Conservation (phyloP, 2,329 filamentous ascomycete genomes). For the Apiospora aurea region DNA sequence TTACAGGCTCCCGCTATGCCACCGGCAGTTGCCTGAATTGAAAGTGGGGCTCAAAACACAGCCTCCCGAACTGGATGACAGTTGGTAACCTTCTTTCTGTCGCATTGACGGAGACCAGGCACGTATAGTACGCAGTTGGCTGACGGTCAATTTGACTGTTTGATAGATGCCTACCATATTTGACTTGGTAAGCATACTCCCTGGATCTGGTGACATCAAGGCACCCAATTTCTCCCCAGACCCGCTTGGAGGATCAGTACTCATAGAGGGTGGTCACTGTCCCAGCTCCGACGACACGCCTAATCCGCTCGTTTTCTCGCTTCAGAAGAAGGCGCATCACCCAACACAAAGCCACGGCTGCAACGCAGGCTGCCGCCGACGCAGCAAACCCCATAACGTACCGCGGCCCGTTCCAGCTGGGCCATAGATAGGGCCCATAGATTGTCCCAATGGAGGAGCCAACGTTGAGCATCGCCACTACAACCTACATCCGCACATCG, state of each 20-base stretch:
- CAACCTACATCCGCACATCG: background rate
- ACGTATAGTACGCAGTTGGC: too few species aligned
- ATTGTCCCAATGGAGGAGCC: conserved; percentile 43
- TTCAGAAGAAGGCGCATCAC: conserved; percentile 17
- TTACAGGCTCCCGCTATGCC: background rate
- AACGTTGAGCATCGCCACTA: conserved; percentile 47
- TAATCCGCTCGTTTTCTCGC: conserved; percentile 19
- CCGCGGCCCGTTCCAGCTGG: conserved; percentile 41
- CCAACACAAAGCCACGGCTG: conserved; percentile 25
- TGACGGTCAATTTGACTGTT: too few species aligned
- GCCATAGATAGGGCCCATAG: conserved; percentile 49
- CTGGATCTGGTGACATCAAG: background rate
- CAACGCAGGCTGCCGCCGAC: conserved; percentile 40
- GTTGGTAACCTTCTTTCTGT: too few species aligned
- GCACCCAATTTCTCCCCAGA: too few species aligned
- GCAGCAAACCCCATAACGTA: conserved; percentile 43
- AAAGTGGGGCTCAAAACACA: background rate
- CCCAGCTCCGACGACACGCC: background rate
- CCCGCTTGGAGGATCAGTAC: background rate
- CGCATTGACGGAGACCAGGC: too few species aligned
- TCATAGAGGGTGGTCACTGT: conserved; percentile 20
- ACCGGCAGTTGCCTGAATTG: background rate
- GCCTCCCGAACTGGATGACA: too few species aligned
- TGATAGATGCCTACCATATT: background rate
- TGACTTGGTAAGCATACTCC: background rate